Percentiles rank a stretch among this genome's conserved stretches.
Evolutionary conservation across 257 asterid genomes (phyloP).

Genomic region (Solanum lignicaule): DNA sequence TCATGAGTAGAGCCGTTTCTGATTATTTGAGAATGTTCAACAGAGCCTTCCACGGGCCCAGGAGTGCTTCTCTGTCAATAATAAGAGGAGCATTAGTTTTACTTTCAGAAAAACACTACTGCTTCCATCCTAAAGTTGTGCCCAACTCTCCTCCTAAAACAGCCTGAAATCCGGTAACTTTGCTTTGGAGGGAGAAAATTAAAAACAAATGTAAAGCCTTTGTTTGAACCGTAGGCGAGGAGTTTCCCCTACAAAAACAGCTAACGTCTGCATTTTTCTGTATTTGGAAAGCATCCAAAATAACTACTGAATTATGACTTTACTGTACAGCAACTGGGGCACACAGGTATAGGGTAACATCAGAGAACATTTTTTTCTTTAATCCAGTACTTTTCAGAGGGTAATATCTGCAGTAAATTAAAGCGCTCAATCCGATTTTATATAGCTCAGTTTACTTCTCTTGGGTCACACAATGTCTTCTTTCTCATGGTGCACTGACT

Average conservation of each 20-base stretch:
- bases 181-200: not conserved
- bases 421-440: not conserved
- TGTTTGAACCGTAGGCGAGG: not conserved
- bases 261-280: not conserved
- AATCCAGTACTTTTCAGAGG: not conserved
- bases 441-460: not conserved
- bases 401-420: not conserved
- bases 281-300: not conserved
- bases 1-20: slow-evolving; percentile 42
- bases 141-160: not conserved
- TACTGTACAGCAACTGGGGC: not conserved
- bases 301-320: not conserved
- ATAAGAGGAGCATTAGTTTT: slow-evolving; percentile 8
- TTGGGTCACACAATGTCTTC: not conserved
- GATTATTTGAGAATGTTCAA: slow-evolving; percentile 40
- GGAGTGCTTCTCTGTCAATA: slow-evolving; percentile 43
- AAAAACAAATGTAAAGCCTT: not conserved
- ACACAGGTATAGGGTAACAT: not conserved
- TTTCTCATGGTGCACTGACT: not conserved
- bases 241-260: not conserved
- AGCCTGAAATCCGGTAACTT: not conserved
- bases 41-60: slow-evolving; percentile 46
- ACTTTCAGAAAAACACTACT: not conserved
- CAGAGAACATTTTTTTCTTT: not conserved
- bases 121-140: not conserved